phyloP scores from a whole-genome alignment of 169 alveolate genomes.

The Plasmodium berghei region DNA sequence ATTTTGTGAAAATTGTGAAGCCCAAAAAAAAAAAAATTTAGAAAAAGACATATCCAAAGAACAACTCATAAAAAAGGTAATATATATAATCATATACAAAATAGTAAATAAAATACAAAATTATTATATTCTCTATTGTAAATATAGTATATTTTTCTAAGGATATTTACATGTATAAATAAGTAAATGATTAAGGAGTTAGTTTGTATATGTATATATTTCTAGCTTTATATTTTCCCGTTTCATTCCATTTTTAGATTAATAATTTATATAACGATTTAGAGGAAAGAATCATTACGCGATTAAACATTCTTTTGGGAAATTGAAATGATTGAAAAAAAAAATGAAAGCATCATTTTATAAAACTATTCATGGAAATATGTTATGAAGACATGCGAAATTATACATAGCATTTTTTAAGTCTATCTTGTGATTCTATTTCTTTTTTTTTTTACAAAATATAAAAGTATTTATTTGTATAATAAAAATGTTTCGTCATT shows the following conservation, averaged over 20 bases:
- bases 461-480: not conserved
- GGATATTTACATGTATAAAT: too few species aligned
- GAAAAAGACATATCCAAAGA: not conserved
- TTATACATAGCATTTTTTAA: not conserved
- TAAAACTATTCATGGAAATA: not conserved
- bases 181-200: too few species aligned
- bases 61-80: slow-evolving; percentile 26
- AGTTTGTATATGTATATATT: not conserved
- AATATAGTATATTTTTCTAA: too few species aligned
- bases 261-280: slow-evolving; percentile 38
- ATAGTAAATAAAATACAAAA: not conserved
- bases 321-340: not conserved
- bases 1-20: not conserved
- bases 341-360: not conserved
- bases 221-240: not conserved
- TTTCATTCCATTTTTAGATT: slow-evolving; percentile 3
- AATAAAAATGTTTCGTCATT: slow-evolving; percentile 21
- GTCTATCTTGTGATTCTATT: not conserved
- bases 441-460: not conserved
- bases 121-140: too few species aligned
- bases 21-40: not conserved
- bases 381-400: not conserved
- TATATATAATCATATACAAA: not conserved
- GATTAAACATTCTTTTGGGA: slow-evolving; percentile 18
- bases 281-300: slow-evolving; percentile 19